A percentile compares a stretch with the other conserved stretches of the same genome.
phyloP scores from a whole-genome alignment of 2,329 filamentous ascomycete species.

The Aspergillus viridinutans region DNA sequence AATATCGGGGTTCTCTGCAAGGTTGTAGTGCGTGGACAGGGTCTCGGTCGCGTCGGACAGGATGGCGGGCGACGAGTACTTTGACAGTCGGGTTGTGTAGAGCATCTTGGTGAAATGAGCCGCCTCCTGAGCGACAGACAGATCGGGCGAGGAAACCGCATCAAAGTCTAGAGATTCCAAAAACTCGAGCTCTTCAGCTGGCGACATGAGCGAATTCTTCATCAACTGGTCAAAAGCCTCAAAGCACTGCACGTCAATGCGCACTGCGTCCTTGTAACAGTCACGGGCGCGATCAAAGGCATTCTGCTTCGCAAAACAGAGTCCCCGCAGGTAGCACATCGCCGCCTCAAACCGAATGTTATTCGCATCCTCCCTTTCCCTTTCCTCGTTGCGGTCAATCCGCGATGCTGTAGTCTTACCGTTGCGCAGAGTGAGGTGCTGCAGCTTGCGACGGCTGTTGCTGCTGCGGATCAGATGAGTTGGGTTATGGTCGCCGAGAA shows the following conservation, averaged over 20 bases:
- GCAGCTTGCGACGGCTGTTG: conserved; percentile 65
- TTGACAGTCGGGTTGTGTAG: conserved; percentile 91
- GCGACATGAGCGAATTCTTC: conserved; percentile 88
- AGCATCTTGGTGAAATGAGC: conserved; percentile 93
- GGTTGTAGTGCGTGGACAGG: conserved; percentile 87
- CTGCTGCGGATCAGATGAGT: conserved; percentile 73
- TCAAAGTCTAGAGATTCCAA: conserved; percentile 88
- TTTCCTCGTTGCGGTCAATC: conserved; percentile 56
- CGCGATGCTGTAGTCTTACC: conserved; percentile 46
- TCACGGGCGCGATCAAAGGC: conserved; percentile 96
- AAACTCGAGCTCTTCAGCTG: conserved; percentile 85
- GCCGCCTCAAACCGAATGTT: conserved; percentile 87
- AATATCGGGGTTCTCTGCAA: conserved; percentile 81
- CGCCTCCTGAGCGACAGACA: conserved; percentile 72
- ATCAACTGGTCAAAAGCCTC: conserved; percentile 98
- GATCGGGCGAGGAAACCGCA: conserved; percentile 64
- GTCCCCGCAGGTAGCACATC: conserved; percentile 92
- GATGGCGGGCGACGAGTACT: conserved; percentile 81
- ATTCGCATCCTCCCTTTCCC: conserved; percentile 64
- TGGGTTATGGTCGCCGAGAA: conserved; percentile 92
- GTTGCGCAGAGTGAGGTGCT: conserved; percentile 53
- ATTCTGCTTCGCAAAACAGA: conserved; percentile 96
- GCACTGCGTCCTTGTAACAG: conserved; percentile 95
- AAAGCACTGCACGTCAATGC: conserved; percentile 96
- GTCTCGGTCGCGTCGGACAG: conserved; percentile 86